These are phyloP conservation scores for Camillea tinctor DNA, from an alignment of 2,329 filamentous ascomycete genomes.

Conservation along the genomic window DNA sequence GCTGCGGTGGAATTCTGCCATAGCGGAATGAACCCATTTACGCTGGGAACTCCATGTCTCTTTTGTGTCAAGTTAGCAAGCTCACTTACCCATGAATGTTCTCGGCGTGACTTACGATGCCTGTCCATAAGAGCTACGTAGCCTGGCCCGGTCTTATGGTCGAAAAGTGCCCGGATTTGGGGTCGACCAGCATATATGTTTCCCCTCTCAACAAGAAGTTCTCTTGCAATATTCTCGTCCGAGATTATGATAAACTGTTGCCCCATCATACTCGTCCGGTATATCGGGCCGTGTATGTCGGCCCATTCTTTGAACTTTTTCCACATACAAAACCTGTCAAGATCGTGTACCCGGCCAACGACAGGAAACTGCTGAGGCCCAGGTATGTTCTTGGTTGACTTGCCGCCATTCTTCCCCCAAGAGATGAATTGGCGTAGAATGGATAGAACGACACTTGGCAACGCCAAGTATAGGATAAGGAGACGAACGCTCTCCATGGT, in stretches of 20 bases:
- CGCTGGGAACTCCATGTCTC: constrained; percentile 49
- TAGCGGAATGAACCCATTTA: constrained; percentile 52
- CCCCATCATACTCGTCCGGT: constrained; percentile 33
- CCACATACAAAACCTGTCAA: constrained; percentile 47
- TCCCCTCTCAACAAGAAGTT: constrained; percentile 48
- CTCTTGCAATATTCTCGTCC: constrained; percentile 47
- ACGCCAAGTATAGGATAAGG: constrained; percentile 44
- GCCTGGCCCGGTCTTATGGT: constrained; percentile 47
- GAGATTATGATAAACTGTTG: constrained; percentile 41
- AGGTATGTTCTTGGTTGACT: constrained; percentile 37
- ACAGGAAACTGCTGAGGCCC: constrained; percentile 48
- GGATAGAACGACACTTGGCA: constrained; percentile 45
- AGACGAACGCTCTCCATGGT: constrained; percentile 40
- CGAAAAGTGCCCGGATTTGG: constrained; percentile 48
- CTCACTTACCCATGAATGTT: not conserved
- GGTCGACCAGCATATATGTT: constrained; percentile 51
- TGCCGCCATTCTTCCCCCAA: constrained; percentile 31
- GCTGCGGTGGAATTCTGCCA: constrained; percentile 39
- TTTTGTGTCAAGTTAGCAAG: constrained; percentile 16
- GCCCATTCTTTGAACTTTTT: constrained; percentile 44
- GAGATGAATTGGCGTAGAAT: constrained; percentile 38
- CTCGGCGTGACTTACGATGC: constrained; percentile 37
- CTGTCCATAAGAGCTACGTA: constrained; percentile 53
- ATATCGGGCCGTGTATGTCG: constrained; percentile 31
- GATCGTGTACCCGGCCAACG: constrained; percentile 48